A percentile compares a stretch with the other conserved stretches of the same genome.
Evolutionary conservation across 305 asterid species (phyloP).

Genomic region (Coffea humblotiana): DNA sequence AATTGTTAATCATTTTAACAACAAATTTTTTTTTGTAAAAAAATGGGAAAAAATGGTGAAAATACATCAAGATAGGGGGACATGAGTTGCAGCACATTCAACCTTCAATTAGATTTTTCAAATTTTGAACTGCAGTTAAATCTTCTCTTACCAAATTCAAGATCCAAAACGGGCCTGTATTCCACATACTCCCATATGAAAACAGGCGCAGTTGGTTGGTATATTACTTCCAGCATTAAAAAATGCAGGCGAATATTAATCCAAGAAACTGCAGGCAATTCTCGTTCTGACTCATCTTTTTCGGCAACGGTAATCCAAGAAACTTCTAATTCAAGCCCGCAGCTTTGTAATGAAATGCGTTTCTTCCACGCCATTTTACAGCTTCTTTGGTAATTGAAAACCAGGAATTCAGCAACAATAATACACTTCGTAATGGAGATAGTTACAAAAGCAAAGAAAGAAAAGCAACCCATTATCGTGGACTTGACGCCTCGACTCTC

Average conservation of each 20-base stretch:
- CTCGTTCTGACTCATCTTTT: background rate
- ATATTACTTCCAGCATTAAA: background rate
- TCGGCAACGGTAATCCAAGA: background rate
- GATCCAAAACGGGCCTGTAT: background rate
- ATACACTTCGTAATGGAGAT: background rate
- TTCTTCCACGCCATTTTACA: constrained; percentile 11
- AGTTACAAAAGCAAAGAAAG: background rate
- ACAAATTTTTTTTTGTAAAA: no score
- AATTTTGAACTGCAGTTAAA: background rate
- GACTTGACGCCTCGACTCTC: constrained; percentile 2
- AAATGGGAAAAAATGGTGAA: no score
- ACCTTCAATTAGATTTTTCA: no score
- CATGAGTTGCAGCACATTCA: no score
- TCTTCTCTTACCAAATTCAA: background rate
- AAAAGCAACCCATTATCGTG: background rate
- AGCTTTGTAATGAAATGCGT: background rate
- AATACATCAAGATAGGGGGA: no score
- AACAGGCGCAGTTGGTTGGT: no score
- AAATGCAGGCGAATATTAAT: no score
- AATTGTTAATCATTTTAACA: no score
- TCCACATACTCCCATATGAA: background rate
- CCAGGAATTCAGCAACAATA: background rate
- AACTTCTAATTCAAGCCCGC: background rate
- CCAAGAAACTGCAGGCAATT: no score
- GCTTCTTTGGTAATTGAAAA: background rate